These are phyloP conservation scores for Neonectria hederae DNA, from an alignment of 2,329 filamentous ascomycete species.

Conservation along the genomic window DNA sequence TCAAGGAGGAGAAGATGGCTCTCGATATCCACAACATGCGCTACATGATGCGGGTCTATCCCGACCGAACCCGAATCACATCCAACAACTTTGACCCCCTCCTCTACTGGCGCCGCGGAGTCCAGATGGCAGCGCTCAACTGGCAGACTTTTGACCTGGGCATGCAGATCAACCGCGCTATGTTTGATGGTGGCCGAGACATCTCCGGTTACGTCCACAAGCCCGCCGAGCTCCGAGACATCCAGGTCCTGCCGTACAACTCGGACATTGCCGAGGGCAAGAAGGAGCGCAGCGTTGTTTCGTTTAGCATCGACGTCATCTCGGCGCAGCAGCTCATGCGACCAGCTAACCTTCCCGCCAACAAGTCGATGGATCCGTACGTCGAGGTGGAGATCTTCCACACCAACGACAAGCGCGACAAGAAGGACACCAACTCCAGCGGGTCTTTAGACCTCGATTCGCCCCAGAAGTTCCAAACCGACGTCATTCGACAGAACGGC, in stretches of 20 bases:
- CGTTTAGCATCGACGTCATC: slow-evolving; percentile 87
- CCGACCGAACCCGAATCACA: slow-evolving; percentile 79
- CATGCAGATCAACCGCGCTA: slow-evolving; percentile 96
- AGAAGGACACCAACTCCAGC: slow-evolving; percentile 76
- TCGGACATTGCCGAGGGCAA: slow-evolving; percentile 66
- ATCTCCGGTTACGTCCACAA: slow-evolving; percentile 93
- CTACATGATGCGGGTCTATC: slow-evolving; percentile 94
- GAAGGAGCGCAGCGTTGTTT: slow-evolving; percentile 82
- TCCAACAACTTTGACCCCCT: slow-evolving; percentile 96
- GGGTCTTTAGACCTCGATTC: slow-evolving; percentile 56
- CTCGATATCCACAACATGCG: slow-evolving; percentile 91
- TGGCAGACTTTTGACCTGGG: slow-evolving; percentile 98
- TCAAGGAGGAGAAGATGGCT: slow-evolving; percentile 77
- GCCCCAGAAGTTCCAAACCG: slow-evolving; percentile 81
- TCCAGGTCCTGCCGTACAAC: slow-evolving; percentile 66
- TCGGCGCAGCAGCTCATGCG: slow-evolving; percentile 95
- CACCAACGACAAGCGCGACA: slow-evolving; percentile 92
- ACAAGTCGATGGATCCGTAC: slow-evolving; percentile 86
- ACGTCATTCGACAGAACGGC: slow-evolving; percentile 85
- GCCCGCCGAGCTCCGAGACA: slow-evolving; percentile 82
- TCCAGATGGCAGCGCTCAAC: slow-evolving; percentile 97
- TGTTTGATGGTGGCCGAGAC: slow-evolving; percentile 92
- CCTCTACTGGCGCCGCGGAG: slow-evolving; percentile 91
- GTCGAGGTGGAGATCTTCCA: slow-evolving; percentile 95
- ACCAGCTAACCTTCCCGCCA: slow-evolving; percentile 75